A percentile compares a stretch with the other conserved stretches of the same genome.
Evolutionary conservation across 2,329 filamentous ascomycete genomes (phyloP).

Genomic region (Trichoderma gracile): DNA sequence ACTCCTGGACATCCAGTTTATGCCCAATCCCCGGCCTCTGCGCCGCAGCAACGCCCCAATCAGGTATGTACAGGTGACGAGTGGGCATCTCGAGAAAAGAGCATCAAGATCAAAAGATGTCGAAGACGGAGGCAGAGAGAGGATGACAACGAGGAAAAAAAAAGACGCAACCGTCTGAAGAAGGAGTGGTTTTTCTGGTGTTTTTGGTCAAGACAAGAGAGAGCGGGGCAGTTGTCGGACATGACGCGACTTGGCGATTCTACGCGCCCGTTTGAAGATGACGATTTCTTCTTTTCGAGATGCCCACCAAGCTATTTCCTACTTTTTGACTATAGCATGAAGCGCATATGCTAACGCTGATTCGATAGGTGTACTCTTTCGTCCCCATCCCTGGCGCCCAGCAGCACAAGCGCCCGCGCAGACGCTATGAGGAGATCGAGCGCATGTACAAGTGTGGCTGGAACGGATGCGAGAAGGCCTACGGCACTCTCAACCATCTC

Average conservation of each 20-base stretch:
- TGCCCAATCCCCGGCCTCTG: conserved; percentile 56
- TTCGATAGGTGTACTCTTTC: conserved; percentile 88
- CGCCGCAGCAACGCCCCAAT: conserved; percentile 55
- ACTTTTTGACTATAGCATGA: not conserved
- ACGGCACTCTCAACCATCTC: conserved; percentile 93
- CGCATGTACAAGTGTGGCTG: conserved; percentile 99
- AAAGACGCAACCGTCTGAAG: not conserved
- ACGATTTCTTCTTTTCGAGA: not conserved
- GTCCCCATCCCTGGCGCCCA: conserved; percentile 96
- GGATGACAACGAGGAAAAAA: not conserved
- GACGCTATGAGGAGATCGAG: conserved; percentile 97
- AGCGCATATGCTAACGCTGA: conserved; percentile 12
- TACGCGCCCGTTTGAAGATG: not conserved
- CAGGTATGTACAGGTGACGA: conserved; percentile 54
- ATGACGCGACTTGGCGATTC: not conserved
- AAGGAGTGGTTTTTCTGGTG: not conserved
- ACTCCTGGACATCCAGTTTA: conserved; percentile 57
- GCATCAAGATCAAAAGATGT: not conserved
- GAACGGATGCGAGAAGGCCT: conserved; percentile 98
- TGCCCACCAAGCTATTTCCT: no score
- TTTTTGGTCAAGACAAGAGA: not conserved
- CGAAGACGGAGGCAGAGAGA: not conserved
- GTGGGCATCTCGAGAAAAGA: not conserved
- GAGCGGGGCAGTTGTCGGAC: not conserved
- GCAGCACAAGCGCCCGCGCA: conserved; percentile 91